Percentiles rank a stretch among this genome's conserved stretches.
Conservation (phyloP, 805 yeast species). For the Saccharomycopsis babjevae region DNA sequence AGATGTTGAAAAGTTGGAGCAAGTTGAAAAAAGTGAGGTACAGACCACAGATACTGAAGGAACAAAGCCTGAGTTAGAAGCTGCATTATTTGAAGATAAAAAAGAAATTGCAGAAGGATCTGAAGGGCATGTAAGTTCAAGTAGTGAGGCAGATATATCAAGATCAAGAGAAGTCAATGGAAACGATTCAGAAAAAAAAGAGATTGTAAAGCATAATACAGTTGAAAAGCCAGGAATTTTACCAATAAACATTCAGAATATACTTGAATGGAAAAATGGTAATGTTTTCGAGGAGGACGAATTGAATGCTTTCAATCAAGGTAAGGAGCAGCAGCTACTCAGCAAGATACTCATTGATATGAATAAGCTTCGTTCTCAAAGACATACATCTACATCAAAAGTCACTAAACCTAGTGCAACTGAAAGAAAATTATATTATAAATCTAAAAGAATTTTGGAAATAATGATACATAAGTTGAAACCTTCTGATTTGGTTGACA, state of each 20-base stretch:
- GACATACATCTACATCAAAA: slow-evolving; percentile 24
- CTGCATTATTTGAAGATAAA: slow-evolving; percentile 3
- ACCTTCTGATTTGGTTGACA: slow-evolving; percentile 28
- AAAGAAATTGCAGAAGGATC: background rate
- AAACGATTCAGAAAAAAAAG: slow-evolving; percentile 8
- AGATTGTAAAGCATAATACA: slow-evolving; percentile 5
- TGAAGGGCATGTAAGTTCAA: slow-evolving; percentile 11
- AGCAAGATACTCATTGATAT: slow-evolving; percentile 38
- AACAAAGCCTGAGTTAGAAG: slow-evolving; percentile 4
- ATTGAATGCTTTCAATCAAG: slow-evolving; percentile 34
- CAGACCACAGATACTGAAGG: background rate
- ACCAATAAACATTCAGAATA: slow-evolving; percentile 29
- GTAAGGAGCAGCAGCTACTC: slow-evolving; percentile 33
- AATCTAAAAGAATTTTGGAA: slow-evolving; percentile 35
- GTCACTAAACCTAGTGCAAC: slow-evolving; percentile 31
- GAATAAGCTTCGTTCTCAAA: slow-evolving; percentile 38
- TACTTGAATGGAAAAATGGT: slow-evolving; percentile 42
- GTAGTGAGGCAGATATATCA: background rate
- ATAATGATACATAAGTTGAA: slow-evolving; percentile 30
- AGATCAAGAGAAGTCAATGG: background rate
- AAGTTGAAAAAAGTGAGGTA: background rate
- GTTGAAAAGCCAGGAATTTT: slow-evolving; percentile 15
- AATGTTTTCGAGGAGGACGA: slow-evolving; percentile 43
- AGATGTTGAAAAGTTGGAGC: slow-evolving; percentile 8
- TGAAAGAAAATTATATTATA: slow-evolving; percentile 35